phyloP scores from a whole-genome alignment of 2,329 filamentous ascomycete species.

The Paramyrothecium sp. region DNA sequence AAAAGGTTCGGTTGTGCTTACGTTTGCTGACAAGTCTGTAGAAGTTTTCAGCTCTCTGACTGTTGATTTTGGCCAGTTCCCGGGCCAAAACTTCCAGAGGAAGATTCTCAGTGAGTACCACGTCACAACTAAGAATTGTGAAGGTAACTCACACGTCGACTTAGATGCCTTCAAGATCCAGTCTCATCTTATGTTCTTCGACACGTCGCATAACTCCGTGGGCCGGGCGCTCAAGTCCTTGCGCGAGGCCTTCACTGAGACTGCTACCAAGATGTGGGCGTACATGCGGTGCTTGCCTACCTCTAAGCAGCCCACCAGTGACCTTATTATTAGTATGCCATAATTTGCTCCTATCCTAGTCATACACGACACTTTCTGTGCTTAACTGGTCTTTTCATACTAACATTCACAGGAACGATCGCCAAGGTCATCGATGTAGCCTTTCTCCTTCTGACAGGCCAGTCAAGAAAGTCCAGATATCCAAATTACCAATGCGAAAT shows the following conservation, averaged over 20 bases:
- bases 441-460: conserved; percentile 61
- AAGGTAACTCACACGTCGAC: not conserved
- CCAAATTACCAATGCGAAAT: conserved; percentile 59
- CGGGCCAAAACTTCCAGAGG: conserved; percentile 75
- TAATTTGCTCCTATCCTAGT: conserved; percentile 2
- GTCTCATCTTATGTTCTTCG: conserved; percentile 79
- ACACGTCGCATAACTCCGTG: conserved; percentile 73
- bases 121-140: not conserved
- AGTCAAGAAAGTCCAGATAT: conserved; percentile 40
- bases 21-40: conserved; percentile 4
- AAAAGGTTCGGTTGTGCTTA: not conserved
- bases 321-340: conserved; percentile 62
- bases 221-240: conserved; percentile 72
- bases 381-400: too few species aligned
- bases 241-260: conserved; percentile 71
- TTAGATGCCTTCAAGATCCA: conserved; percentile 78
- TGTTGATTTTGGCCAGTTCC: conserved; percentile 69
- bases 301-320: conserved; percentile 52
- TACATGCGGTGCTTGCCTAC: conserved; percentile 59
- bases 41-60: conserved; percentile 70
- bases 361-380: too few species aligned
- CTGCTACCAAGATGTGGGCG: conserved; percentile 72
- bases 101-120: conserved; percentile 66
- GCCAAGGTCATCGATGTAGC: conserved; percentile 64
- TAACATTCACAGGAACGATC: conserved; percentile 53